Evolutionary conservation across 148 eudicot species (phyloP), one percentile per base, ranked within the genome.

Genomic region (Spergularia bocconei): DNA sequence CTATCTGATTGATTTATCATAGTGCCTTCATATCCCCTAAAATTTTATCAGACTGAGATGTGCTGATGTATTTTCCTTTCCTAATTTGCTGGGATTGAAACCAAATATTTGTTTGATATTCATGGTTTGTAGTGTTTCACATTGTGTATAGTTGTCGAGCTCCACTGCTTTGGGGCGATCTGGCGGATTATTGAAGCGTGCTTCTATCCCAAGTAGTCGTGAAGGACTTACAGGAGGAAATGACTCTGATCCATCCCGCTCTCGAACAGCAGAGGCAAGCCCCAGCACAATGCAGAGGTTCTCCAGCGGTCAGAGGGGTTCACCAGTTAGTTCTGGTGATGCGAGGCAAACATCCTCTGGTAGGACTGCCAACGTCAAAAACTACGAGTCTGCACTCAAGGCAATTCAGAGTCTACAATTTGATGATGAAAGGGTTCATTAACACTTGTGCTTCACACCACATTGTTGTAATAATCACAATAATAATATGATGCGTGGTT

Each of bases 381-480:
- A 83, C 63, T 93, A 87, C 38, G 95, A 91, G 71, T 78, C 97
- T 59, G 78, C 97, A 12, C 87, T 91, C 73, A 91, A 86, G 78
- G 98, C 96, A 19, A 88, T 94, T 12, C 89, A 91, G 78, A 39
- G 79, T 70, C 86, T 94, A 82, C 84, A 80, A 72, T 90, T 91
- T 69, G 97, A 90, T 67, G 90, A 91, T 48, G 88, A 86, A 70
- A 84, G 83, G 85, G 87, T 75, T 76, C 86, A 82, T 58, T 78
- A 77, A 71, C 29, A 70, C 60, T 58, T 66, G 17, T 51, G 19
- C 51, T 72, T 67, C 71, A 41, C 41, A 44, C 72, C 67, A 67
- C 59, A 73, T 73, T 67, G 13, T 52, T 70, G 75, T 79, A 75
- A 75, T 70, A 69, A 56, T 79, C 52, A 41, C 38, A 67, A 68